These are phyloP conservation scores for Cerioporus squamosus DNA, from an alignment of 1,284 basidiomycete genomes.

Conservation along the genomic window DNA sequence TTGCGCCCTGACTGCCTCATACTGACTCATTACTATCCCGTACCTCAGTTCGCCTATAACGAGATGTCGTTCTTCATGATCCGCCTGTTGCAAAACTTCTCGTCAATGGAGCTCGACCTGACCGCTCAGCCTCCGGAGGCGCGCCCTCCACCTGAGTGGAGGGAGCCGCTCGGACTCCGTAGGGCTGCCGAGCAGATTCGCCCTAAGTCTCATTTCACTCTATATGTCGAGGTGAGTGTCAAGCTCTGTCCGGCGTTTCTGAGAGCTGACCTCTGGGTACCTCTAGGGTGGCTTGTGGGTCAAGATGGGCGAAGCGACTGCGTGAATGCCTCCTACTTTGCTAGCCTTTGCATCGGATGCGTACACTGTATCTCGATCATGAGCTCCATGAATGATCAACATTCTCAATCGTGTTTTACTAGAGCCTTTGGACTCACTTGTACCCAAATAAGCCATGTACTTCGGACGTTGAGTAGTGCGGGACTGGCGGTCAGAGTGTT, in stretches of 20 bases:
- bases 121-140: conserved; percentile 24
- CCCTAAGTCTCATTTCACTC: conserved; percentile 27
- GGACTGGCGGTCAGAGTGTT: too few species aligned
- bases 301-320: conserved; percentile 23
- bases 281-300: conserved; percentile 35
- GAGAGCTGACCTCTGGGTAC: not conserved
- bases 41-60: conserved; percentile 45
- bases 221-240: conserved; percentile 42
- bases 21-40: not conserved
- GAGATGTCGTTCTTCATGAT: conserved; percentile 47
- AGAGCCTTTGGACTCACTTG: not conserved
- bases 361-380: too few species aligned
- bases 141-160: conserved; percentile 26
- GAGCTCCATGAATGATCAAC: too few species aligned
- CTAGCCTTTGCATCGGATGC: too few species aligned
- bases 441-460: too few species aligned
- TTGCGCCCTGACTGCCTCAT: not conserved
- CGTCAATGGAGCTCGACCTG: conserved; percentile 43
- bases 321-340: not conserved
- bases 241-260: not conserved
- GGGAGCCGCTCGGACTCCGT: conserved; percentile 9
- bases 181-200: conserved; percentile 25
- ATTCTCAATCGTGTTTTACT: not conserved
- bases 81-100: conserved; percentile 51
- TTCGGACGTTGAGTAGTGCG: too few species aligned